phyloP scores from a whole-genome alignment of 164 flowering plant genomes.

The Vitis riparia region DNA sequence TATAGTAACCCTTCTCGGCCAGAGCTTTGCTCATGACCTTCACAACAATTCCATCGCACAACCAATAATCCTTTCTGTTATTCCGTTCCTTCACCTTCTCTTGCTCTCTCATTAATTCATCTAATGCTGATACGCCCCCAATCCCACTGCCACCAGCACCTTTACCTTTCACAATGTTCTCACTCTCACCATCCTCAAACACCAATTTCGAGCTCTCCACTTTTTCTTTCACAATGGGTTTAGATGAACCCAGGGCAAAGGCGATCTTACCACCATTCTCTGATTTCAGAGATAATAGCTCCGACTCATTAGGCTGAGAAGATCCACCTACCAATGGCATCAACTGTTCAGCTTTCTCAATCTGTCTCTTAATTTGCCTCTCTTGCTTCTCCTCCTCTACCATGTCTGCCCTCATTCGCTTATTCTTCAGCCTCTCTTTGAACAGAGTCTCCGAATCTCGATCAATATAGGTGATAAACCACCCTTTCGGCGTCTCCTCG shows the following conservation, averaged over 20 bases:
- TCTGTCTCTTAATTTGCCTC: slow-evolving; percentile 72
- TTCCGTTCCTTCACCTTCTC: slow-evolving; percentile 73
- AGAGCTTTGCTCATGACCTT: slow-evolving; percentile 86
- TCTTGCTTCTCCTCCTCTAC: slow-evolving; percentile 91
- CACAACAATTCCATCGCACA: slow-evolving; percentile 78
- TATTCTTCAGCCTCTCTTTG: slow-evolving; percentile 73
- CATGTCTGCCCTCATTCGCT: slow-evolving; percentile 61
- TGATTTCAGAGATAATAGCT: slow-evolving; percentile 22
- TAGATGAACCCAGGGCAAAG: slow-evolving; percentile 50
- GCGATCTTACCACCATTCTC: slow-evolving; percentile 55
- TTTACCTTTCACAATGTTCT: slow-evolving; percentile 19
- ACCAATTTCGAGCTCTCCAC: slow-evolving; percentile 41
- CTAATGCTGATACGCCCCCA: slow-evolving; percentile 51
- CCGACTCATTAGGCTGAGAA: slow-evolving; percentile 12
- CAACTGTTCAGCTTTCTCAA: slow-evolving; percentile 66
- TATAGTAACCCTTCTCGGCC: slow-evolving; percentile 77
- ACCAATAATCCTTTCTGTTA: slow-evolving; percentile 86
- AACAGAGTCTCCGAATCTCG: slow-evolving; percentile 80
- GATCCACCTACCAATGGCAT: slow-evolving; percentile 18
- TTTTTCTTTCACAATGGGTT: slow-evolving; percentile 32
- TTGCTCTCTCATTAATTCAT: slow-evolving; percentile 83
- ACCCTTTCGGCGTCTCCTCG: slow-evolving; percentile 90
- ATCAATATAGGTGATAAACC: slow-evolving; percentile 92
- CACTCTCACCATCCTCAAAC: slow-evolving; percentile 46
- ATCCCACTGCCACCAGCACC: slow-evolving; percentile 8